Evolutionary conservation across 768 basidiomycete genomes (phyloP), one percentile per base, ranked within the genome.

Genomic region (Amanita fuliginea): DNA sequence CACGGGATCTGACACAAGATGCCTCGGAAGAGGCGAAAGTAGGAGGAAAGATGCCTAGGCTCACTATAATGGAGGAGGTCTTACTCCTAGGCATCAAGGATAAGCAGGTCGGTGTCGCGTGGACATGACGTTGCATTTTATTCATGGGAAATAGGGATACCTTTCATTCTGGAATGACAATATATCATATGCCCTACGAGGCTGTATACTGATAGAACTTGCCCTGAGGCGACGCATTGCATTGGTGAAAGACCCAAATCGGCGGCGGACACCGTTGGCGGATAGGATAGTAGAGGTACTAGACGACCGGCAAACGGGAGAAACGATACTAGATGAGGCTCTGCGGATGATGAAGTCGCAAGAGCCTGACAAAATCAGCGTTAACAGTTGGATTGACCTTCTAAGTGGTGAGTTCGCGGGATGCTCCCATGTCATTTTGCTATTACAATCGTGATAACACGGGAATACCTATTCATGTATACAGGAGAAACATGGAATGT

Each of bases 151-250:
- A 30, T 46, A 74, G 69, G 94, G 94, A 32, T 96, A 98, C 65
- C 80, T 98, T 34, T 95, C 92, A 1, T 98, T 98, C 63, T 98
- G 95, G 95, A 98, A 98, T 68, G 95, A 99, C 73, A 98, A 97
- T 68, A 99, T 99, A 56, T 96, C 93, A 0, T 99, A 99, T 66
- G 94, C 95, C 11, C 77, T 99, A 2, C 81, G 96, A n/a, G 96
- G 96, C 4, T 97, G 95, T 64, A 97, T 99, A 59, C 78, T 99
- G 53, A 85, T 98, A 49, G 95, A 99, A 63, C 84, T 99, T 52
- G 94, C 95, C 0, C 78, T 99, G n/a, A 80, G 95, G 36, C 76
- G 92, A 51, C 78, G 96, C 34, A 96, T 99, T 65, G 92, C 89
- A 2, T 78, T 97, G 52, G 85, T 92, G 46, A 77, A 78, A 56